These are phyloP conservation scores for Populus simonii DNA, from an alignment of 345 rosid species.

Conservation along the genomic window DNA sequence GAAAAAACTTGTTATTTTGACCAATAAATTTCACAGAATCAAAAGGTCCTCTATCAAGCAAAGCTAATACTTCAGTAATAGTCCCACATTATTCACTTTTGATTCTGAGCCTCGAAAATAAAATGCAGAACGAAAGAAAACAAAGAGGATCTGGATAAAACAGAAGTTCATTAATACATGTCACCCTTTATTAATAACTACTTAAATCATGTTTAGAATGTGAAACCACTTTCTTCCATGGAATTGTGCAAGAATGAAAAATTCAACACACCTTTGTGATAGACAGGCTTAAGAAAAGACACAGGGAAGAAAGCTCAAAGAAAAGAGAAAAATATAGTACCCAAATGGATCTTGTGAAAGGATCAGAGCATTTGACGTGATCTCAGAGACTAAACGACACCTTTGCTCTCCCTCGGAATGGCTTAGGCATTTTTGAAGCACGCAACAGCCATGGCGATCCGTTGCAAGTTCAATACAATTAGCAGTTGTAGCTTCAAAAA, in stretches of 20 bases:
- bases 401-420: constrained; percentile 50
- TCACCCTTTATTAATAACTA: background rate
- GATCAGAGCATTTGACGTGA: constrained; percentile 61
- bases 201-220: background rate
- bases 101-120: background rate
- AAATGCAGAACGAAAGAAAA: background rate
- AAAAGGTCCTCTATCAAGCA: background rate
- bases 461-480: constrained; percentile 76
- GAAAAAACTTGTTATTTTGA: background rate
- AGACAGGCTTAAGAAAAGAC: background rate
- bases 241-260: background rate
- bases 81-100: background rate
- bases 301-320: background rate
- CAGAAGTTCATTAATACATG: background rate
- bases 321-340: constrained; percentile 32
- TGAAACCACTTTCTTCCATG: background rate
- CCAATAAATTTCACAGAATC: background rate
- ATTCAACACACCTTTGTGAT: background rate
- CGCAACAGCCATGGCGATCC: constrained; percentile 78
- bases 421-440: constrained; percentile 71
- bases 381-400: constrained; percentile 40
- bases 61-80: background rate
- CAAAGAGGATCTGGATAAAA: background rate
- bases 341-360: constrained; percentile 80
- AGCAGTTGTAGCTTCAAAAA: constrained; percentile 62